Percentiles rank a stretch among this genome's conserved stretches.
Evolutionary conservation across 2,329 filamentous ascomycete genomes (phyloP).

Genomic region (Knufia fluminis): DNA sequence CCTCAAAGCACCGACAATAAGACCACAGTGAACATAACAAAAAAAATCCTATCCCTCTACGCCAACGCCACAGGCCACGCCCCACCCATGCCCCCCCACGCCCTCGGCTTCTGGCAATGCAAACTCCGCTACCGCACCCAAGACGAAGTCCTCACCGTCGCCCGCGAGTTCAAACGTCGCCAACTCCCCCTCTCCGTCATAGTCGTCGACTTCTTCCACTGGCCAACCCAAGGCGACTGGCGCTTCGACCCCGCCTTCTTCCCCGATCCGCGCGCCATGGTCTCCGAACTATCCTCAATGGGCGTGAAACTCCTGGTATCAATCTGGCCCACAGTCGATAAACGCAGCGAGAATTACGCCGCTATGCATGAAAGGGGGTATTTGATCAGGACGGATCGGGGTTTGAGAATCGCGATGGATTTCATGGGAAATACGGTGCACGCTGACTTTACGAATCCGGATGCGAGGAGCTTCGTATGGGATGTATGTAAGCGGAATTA

Average conservation of each 20-base stretch:
- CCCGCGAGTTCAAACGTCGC: conserved; percentile 49
- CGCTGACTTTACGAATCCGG: conserved; percentile 56
- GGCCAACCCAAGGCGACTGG: conserved; percentile 59
- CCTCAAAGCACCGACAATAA: too few relatives aligned
- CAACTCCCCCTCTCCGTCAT: conserved; percentile 54
- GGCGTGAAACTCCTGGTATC: conserved; percentile 60
- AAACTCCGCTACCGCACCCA: conserved; percentile 59
- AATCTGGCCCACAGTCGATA: conserved; percentile 59
- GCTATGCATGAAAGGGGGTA: conserved; percentile 54
- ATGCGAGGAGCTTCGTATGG: conserved; percentile 52
- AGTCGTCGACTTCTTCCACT: conserved; percentile 61
- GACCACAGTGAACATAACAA: conserved; percentile 44
- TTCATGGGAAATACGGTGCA: conserved; percentile 51
- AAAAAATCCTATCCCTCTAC: conserved; percentile 49
- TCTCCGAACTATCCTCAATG: conserved; percentile 49
- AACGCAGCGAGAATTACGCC: conserved; percentile 48
- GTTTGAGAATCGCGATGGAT: conserved; percentile 50
- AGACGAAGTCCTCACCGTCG: conserved; percentile 52
- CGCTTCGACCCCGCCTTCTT: conserved; percentile 55
- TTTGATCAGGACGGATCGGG: conserved; percentile 53
- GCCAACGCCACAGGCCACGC: conserved; percentile 48
- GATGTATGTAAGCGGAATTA: conserved; percentile 51
- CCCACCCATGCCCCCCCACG: conserved; percentile 61
- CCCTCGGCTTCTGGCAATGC: conserved; percentile 60
- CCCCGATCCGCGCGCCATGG: conserved; percentile 59